Evolutionary conservation across 441 rosid species (phyloP).

Genomic region (California macrophylla): DNA sequence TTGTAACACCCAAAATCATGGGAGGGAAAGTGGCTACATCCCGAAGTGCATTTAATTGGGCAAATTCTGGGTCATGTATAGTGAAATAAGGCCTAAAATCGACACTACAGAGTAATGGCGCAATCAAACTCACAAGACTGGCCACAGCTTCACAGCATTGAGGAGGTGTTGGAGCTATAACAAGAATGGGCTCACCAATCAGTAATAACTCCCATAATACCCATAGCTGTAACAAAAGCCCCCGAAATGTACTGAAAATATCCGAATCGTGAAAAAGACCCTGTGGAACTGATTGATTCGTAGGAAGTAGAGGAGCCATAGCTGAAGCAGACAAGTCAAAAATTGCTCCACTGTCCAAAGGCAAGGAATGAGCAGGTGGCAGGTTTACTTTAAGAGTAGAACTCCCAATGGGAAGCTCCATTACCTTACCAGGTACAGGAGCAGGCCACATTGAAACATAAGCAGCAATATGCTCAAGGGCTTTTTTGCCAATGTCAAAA

Average conservation of each 20-base stretch:
- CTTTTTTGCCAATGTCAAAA: constrained; percentile 73
- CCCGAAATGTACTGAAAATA: constrained; percentile 72
- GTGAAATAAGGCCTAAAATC: constrained; percentile 98
- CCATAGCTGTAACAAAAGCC: constrained; percentile 84
- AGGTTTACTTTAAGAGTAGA: constrained; percentile 69
- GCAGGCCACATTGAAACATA: constrained; percentile 87
- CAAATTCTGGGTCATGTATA: constrained; percentile 85
- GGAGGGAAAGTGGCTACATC: constrained; percentile 81
- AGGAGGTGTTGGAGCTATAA: constrained; percentile 92
- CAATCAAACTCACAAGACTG: constrained; percentile 86
- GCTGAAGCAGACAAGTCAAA: constrained; percentile 74
- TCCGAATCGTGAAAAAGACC: constrained; percentile 95
- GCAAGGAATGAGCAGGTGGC: constrained; percentile 86
- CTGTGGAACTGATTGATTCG: constrained; percentile 81
- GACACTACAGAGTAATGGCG: constrained; percentile 71
- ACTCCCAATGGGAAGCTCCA: constrained; percentile 93
- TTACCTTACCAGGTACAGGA: constrained; percentile 69
- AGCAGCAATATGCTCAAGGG: constrained; percentile 74
- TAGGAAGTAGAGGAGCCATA: constrained; percentile 90
- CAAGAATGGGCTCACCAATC: constrained; percentile 88
- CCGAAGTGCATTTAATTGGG: constrained; percentile 51
- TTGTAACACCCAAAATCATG: constrained; percentile 87
- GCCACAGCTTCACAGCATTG: constrained; percentile 97
- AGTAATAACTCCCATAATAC: constrained; percentile 81
- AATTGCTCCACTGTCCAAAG: constrained; percentile 46